Conservation (phyloP, 2,329 filamentous ascomycete genomes). For the Trichophyton mentagrophytes region DNA sequence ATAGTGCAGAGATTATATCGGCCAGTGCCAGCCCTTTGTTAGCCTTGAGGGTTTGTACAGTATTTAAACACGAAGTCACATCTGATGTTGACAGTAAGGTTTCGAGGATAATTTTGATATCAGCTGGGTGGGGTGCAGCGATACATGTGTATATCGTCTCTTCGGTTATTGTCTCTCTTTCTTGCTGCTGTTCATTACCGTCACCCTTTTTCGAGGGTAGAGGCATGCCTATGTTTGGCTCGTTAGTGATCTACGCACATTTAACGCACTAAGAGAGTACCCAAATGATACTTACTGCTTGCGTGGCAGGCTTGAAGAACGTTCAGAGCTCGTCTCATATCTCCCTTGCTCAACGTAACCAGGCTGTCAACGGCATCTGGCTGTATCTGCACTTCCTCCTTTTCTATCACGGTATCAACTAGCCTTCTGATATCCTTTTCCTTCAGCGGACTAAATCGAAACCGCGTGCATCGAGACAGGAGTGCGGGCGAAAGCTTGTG, state of each 20-base stretch:
- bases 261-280: background rate
- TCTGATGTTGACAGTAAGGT: conserved; percentile 75
- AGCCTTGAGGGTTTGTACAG: conserved; percentile 76
- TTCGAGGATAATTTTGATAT: conserved; percentile 70
- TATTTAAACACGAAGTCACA: conserved; percentile 76
- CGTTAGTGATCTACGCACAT: conserved; percentile 9
- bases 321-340: conserved; percentile 90
- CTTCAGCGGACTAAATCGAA: conserved; percentile 87
- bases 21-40: conserved; percentile 78
- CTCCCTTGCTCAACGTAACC: conserved; percentile 78
- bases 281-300: conserved; percentile 49
- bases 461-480: conserved; percentile 83
- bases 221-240: conserved; percentile 46
- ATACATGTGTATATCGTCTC: conserved; percentile 95
- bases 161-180: conserved; percentile 77
- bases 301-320: conserved; percentile 95
- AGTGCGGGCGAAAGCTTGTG: conserved; percentile 93
- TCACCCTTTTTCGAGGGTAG: conserved; percentile 49
- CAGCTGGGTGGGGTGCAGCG: conserved; percentile 80
- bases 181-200: conserved; percentile 44
- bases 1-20: conserved; percentile 78
- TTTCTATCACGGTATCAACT: conserved; percentile 78
- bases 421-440: conserved; percentile 71
- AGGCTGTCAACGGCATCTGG: conserved; percentile 69
- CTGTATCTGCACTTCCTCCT: conserved; percentile 75